Base-by-base conservation (phyloP, 352 stramenopile genomes). In the Pythium aquatile region DNA sequence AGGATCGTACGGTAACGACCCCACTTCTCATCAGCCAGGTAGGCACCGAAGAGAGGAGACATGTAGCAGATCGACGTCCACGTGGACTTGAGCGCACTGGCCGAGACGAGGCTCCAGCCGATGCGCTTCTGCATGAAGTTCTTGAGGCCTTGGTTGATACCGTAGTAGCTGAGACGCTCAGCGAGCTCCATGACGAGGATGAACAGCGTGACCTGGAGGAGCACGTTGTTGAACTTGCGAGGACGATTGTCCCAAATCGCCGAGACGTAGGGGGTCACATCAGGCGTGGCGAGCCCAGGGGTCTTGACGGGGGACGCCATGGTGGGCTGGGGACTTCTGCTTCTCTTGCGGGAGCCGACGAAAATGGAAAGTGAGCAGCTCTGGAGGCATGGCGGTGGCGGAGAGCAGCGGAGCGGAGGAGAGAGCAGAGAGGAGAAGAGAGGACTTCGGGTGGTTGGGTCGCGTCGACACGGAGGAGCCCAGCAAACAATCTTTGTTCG, bases 101-200 rank as follows among this genome's bases (percentile, higher is more conserved):
- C 75, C n/a, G 76, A 86, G n/a, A 79, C 79, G 39, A 75, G 63
- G 64, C 75, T 85, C 79, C 78, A 91, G 37, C 75, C 76, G 13
- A 91, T 63, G 20, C 46, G 46, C 14, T 68, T 76, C 61, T 78
- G 63, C 58, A 88, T 85, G 44, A 88, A 96, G 72, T 96, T 94
- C 76, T 93, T 93, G 33, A 94, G 75, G 0, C 83, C 85, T 57
- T 94, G 85, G 63, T 94, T 94, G 66, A 96, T 94, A 48, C 85
- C 86, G 47, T 94, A 96, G 65, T 94, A 96, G 47, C 85, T 94
- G 40, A 89, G 65, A 53, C 80, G 78, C 58, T 89, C 79, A 47
- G 81, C 77, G 20, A 90, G 63, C 54, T 89, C 78, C 67, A 89
- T 69, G 20, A 87, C 35, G 17, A 89, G 68, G 63, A 89, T 76